Conservation (phyloP, 2,329 filamentous ascomycete genomes). For the Claviceps sp. region DNA sequence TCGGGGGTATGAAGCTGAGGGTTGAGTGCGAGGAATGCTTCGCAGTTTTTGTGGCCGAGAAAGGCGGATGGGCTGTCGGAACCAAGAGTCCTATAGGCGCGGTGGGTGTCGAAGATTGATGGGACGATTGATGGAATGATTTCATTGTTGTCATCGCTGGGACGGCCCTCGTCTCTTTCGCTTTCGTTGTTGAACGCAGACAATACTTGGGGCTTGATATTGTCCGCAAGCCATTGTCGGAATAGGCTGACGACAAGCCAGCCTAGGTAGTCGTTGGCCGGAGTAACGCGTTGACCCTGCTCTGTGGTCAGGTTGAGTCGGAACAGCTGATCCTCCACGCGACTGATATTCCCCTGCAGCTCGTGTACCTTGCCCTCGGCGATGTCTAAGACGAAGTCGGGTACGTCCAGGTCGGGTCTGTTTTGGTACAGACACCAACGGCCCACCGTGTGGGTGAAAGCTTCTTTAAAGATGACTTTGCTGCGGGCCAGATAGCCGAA, state of each 20-base stretch:
- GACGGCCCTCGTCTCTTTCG: background rate
- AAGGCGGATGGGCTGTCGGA: slow-evolving; percentile 16
- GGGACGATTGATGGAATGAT: slow-evolving; percentile 34
- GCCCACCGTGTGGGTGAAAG: slow-evolving; percentile 84
- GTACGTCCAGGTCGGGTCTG: slow-evolving; percentile 60
- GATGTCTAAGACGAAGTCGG: slow-evolving; percentile 22
- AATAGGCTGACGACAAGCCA: slow-evolving; percentile 84
- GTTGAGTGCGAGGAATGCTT: too few species aligned
- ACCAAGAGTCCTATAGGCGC: slow-evolving; percentile 67
- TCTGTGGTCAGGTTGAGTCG: slow-evolving; percentile 14
- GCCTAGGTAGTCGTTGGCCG: slow-evolving; percentile 68
- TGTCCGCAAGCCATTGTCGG: slow-evolving; percentile 31
- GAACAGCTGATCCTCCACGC: too few species aligned
- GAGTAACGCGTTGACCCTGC: slow-evolving; percentile 70
- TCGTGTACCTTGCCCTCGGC: too few species aligned
- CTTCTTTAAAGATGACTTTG: slow-evolving; percentile 74
- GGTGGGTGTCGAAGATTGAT: slow-evolving; percentile 48
- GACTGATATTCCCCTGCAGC: too few species aligned
- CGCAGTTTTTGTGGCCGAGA: too few species aligned
- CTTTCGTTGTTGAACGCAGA: slow-evolving; percentile 17
- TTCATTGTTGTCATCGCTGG: slow-evolving; percentile 8
- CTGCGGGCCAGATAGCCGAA: slow-evolving; percentile 76
- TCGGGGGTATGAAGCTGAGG: too few species aligned
- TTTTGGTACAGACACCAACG: slow-evolving; percentile 82
- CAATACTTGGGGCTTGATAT: slow-evolving; percentile 56